Percentiles rank a stretch among this genome's conserved stretches.
These are phyloP conservation scores for Penicillium fimorum DNA, from an alignment of 495 filamentous ascomycete species.

Conservation along the genomic window DNA sequence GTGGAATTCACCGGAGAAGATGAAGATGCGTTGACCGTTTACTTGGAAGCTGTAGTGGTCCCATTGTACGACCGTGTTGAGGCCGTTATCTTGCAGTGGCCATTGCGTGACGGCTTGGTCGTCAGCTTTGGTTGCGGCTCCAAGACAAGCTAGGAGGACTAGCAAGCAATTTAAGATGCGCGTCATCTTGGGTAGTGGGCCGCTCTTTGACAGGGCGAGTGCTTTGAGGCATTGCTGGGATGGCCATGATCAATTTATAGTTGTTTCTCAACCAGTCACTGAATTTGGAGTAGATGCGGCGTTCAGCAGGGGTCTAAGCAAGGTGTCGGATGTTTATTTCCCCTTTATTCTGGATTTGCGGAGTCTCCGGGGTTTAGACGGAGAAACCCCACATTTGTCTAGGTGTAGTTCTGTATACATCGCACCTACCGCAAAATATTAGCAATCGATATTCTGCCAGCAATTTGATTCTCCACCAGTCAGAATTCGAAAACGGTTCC, in stretches of 20 bases:
- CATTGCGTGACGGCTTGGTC: conserved; percentile 30
- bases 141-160: conserved; percentile 21
- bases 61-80: conserved; percentile 53
- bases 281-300: conserved; percentile 1
- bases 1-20: conserved; percentile 62
- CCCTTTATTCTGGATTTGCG: conserved; percentile 14
- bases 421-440: too few relatives aligned
- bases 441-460: too few relatives aligned
- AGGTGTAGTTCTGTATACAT: too few relatives aligned
- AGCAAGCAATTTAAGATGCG: conserved; percentile 16
- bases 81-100: conserved; percentile 51
- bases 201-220: background rate
- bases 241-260: conserved; percentile 1
- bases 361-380: conserved; percentile 3
- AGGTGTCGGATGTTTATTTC: conserved; percentile 5
- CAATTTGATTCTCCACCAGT: too few relatives aligned
- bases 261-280: background rate
- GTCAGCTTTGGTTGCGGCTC: conserved; percentile 19
- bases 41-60: conserved; percentile 60
- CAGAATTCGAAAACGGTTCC: too few relatives aligned
- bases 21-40: conserved; percentile 54
- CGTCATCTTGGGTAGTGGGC: conserved; percentile 6
- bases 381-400: background rate
- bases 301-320: conserved; percentile 8
- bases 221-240: background rate